Conservation (phyloP, 2,329 filamentous ascomycete species). For the Ampelomyces quisqualis region DNA sequence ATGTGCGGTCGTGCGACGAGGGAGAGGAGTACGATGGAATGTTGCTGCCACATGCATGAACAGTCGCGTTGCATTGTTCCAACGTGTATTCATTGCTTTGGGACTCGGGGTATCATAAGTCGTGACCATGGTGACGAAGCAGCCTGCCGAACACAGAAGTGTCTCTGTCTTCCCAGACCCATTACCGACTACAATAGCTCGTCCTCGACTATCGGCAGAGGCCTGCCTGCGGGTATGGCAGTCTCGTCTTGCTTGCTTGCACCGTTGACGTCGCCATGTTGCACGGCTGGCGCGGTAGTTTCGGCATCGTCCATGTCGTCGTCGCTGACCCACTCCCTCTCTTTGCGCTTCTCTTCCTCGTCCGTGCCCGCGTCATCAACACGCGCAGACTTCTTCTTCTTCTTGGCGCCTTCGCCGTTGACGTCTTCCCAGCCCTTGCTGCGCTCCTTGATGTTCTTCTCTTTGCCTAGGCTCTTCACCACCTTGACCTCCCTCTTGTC, state of each 20-base stretch:
- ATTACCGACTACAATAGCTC: slow-evolving; percentile 1
- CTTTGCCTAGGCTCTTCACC: slow-evolving; percentile 53
- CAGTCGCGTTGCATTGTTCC: too few relatives aligned
- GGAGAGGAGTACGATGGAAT: not conserved
- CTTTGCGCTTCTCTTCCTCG: slow-evolving; percentile 13
- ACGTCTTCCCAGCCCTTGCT: slow-evolving; percentile 46
- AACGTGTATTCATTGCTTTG: too few relatives aligned
- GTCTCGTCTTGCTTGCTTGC: slow-evolving; percentile 19
- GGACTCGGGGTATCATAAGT: slow-evolving; percentile 2
- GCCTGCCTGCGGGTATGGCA: slow-evolving; percentile 5
- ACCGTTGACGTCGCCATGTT: slow-evolving; percentile 13
- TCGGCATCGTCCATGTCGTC: slow-evolving; percentile 33
- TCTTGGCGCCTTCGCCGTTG: slow-evolving; percentile 28
- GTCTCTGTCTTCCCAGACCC: too few relatives aligned
- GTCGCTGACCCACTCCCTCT: slow-evolving; percentile 32
- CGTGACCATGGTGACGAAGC: slow-evolving; percentile 1
- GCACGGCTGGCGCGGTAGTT: slow-evolving; percentile 2
- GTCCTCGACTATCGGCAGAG: slow-evolving; percentile 1
- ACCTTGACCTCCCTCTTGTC: slow-evolving; percentile 60
- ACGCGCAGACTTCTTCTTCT: slow-evolving; percentile 19
- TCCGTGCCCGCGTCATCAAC: slow-evolving; percentile 20
- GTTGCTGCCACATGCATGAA: not conserved
- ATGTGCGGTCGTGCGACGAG: not conserved
- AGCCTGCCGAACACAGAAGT: too few relatives aligned
- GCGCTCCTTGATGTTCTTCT: slow-evolving; percentile 52